Conservation (phyloP, 257 asterid genomes). For the Plectranthus barbatus region DNA sequence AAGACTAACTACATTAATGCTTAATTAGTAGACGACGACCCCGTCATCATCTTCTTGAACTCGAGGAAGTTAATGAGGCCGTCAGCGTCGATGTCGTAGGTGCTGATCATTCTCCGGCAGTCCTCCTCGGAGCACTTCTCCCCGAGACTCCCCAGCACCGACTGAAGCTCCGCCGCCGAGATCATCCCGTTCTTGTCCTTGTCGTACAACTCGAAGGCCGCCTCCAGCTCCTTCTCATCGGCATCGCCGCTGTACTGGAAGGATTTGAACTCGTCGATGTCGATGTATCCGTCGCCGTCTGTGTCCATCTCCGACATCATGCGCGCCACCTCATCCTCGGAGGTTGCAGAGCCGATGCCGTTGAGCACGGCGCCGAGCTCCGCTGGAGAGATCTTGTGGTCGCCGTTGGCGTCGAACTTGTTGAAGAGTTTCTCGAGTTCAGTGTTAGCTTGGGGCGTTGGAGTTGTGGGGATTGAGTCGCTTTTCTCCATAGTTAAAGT, state of each 20-base stretch:
- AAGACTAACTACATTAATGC: no score
- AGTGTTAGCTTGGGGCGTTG: no score
- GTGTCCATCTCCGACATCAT: conserved; percentile 59
- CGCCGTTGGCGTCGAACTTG: conserved; percentile 27
- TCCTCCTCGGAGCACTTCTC: conserved; percentile 33
- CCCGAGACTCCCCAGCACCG: conserved; percentile 27
- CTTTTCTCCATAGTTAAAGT: no score
- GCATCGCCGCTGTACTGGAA: conserved; percentile 15
- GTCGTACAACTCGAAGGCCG: conserved; percentile 37
- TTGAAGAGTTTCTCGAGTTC: conserved; percentile 20
- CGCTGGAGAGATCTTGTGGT: conserved; percentile 12
- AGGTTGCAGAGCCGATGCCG: conserved; percentile 32
- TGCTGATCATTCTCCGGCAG: conserved; percentile 28
- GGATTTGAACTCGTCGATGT: conserved; percentile 22
- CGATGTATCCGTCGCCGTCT: conserved; percentile 61
- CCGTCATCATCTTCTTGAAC: conserved; percentile 40
- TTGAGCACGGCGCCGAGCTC: conserved; percentile 18
- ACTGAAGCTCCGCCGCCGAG: conserved; percentile 33
- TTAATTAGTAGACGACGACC: no score
- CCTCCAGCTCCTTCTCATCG: conserved; percentile 22
- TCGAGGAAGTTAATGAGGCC: conserved; percentile 35
- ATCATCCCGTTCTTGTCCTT: conserved; percentile 40
- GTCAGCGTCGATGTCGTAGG: conserved; percentile 37
- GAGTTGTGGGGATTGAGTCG: no score
- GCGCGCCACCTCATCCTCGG: conserved; percentile 37